Base-by-base conservation (phyloP, 345 rosid species). In the Dovyalis caffra region DNA sequence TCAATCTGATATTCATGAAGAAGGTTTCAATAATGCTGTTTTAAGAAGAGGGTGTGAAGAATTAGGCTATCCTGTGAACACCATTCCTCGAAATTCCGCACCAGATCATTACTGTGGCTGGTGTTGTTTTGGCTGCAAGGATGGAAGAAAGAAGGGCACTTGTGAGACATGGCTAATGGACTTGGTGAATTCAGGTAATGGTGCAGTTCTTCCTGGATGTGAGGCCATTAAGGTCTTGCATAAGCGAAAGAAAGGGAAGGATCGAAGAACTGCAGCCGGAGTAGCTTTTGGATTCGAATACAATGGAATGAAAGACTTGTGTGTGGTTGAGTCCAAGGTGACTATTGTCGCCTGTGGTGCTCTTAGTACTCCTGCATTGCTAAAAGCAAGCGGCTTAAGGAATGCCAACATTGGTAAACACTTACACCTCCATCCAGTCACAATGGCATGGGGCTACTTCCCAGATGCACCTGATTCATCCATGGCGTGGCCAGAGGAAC, bases 401-500 rank as follows among this genome's bases (percentile, higher is more conserved):
- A 93, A 89, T 66, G 47, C 77, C 0, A 87, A 87, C 83, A 91
- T 93, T 20, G 97, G 97, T 11, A 89, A 76, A 61, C 85, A 91
- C 72, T 71, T 93, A 73, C 91, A 84, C 78, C 85, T 91, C 71
- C 98, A 93, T 77, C 95, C 97, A 0, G 97, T 91, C 56, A 77
- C 91, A 43, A 91, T 93, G 95, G 91, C 90, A 10, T 93, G 98
- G 97, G 98, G 97, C 37, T 86, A 89, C 74, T 91, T 91, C 60
- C 95, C 93, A 0, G 88, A 85, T n/a, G 5, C 66, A 0, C 26
- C 47, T 43, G 3, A 43, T 14, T 43, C 45, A 33, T 3, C 57
- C 1, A 35, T 66, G 4, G 77, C 28, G 51, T 89, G 88, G 87
- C 88, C 86, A 0, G 91, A 82, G 74, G 76, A 73, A 56, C 76